Evolutionary conservation across 2,329 filamentous ascomycete genomes (phyloP).

Genomic region (Alternaria tenuissima): DNA sequence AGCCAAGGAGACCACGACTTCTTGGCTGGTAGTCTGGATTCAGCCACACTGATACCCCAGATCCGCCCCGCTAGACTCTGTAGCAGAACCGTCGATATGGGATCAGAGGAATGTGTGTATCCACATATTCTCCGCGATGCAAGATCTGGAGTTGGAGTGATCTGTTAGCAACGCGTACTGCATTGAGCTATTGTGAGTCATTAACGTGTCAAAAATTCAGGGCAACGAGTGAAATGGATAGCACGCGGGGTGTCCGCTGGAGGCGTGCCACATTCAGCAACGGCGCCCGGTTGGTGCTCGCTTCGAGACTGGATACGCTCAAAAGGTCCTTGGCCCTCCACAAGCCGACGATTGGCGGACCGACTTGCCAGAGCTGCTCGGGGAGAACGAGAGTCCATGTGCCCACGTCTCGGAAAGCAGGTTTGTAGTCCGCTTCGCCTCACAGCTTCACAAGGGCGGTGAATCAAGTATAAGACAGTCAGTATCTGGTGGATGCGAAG

Average conservation of each 20-base stretch:
- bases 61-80: slow-evolving; percentile 20
- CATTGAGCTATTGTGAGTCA: neutral
- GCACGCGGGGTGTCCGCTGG: slow-evolving; percentile 1
- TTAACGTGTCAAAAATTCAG: neutral
- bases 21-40: slow-evolving; percentile 46
- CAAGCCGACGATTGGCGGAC: slow-evolving; percentile 23
- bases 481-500: neutral
- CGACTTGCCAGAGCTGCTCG: slow-evolving; percentile 27
- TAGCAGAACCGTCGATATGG: slow-evolving; percentile 6
- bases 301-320: slow-evolving; percentile 20
- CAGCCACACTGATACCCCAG: slow-evolving; percentile 42
- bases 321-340: slow-evolving; percentile 27
- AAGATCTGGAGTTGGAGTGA: neutral
- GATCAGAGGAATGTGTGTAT: slow-evolving; percentile 4
- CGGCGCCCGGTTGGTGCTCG: slow-evolving; percentile 17
- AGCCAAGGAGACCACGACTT: slow-evolving; percentile 37
- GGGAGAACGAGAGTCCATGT: slow-evolving; percentile 4
- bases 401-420: neutral
- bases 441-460: neutral
- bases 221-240: neutral
- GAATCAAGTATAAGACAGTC: neutral
- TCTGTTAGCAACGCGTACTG: neutral
- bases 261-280: slow-evolving; percentile 14
- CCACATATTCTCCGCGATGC: slow-evolving; percentile 1
- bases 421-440: slow-evolving; percentile 1